These are phyloP conservation scores for Hypoxylon trugodes DNA, from an alignment of 495 filamentous ascomycete genomes.

Conservation along the genomic window DNA sequence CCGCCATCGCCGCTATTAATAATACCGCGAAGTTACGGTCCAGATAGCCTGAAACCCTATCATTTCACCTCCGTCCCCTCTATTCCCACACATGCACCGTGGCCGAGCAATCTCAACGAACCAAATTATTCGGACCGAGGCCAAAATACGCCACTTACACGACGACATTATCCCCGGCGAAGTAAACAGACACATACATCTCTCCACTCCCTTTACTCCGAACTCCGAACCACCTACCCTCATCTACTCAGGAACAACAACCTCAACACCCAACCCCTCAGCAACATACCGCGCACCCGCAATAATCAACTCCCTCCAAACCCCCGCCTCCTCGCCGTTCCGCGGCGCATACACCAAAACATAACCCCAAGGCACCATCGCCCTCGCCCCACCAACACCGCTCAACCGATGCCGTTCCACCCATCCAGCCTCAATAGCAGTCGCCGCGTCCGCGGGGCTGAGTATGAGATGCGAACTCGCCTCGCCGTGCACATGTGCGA, in stretches of 20 bases:
- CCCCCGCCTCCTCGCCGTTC: slow-evolving; percentile 38
- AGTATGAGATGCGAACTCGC: slow-evolving; percentile 45
- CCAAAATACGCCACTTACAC: too few relatives aligned
- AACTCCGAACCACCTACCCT: too few relatives aligned
- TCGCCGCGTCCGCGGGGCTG: slow-evolving; percentile 44
- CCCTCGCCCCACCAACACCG: slow-evolving; percentile 27
- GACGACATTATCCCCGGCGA: too few relatives aligned
- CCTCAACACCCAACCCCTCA: slow-evolving; percentile 20
- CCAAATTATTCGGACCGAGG: too few relatives aligned
- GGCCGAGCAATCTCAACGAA: not conserved
- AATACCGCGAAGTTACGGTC: too few relatives aligned
- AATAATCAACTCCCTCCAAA: slow-evolving; percentile 35
- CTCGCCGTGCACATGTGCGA: slow-evolving; percentile 46
- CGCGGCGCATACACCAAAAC: slow-evolving; percentile 49
- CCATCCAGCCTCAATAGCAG: slow-evolving; percentile 44
- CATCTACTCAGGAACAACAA: slow-evolving; percentile 24
- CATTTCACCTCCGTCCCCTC: too few relatives aligned
- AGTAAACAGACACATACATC: not conserved
- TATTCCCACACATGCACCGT: too few relatives aligned
- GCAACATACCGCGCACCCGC: slow-evolving; percentile 34
- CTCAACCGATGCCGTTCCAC: slow-evolving; percentile 43
- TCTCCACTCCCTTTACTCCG: not conserved
- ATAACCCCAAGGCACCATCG: slow-evolving; percentile 37
- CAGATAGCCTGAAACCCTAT: too few relatives aligned
- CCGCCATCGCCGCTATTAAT: too few relatives aligned